phyloP scores from a whole-genome alignment of 345 rosid genomes.

The Psidium friedrichsthalianum region DNA sequence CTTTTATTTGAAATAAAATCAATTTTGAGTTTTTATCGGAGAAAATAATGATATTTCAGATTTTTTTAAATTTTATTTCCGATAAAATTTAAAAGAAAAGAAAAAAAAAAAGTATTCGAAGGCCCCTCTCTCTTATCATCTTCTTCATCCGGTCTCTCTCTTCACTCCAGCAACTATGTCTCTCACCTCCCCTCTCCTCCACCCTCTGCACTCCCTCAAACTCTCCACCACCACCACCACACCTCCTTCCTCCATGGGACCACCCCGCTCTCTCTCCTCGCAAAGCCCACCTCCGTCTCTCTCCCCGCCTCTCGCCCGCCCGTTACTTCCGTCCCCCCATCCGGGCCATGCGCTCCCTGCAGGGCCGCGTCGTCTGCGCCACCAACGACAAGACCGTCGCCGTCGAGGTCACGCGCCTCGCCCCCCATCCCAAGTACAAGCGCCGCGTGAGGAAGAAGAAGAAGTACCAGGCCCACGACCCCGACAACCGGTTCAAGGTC shows the following conservation, averaged over 20 bases:
- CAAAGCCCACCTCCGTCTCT: constrained; percentile 28
- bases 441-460: constrained; percentile 81
- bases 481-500: constrained; percentile 60
- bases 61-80: too few species aligned
- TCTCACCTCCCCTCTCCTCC: neutral
- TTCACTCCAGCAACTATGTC: neutral
- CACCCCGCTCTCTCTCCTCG: constrained; percentile 28
- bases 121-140: neutral
- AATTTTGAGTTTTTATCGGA: too few species aligned
- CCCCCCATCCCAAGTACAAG: constrained; percentile 81
- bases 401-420: constrained; percentile 66
- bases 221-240: constrained; percentile 31
- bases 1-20: too few species aligned
- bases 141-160: neutral
- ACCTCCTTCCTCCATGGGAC: constrained; percentile 43
- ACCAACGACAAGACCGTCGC: constrained; percentile 80
- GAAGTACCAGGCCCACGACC: constrained; percentile 95
- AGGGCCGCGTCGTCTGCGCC: constrained; percentile 77
- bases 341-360: constrained; percentile 64
- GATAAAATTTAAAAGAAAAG: neutral
- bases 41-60: too few species aligned
- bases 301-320: neutral
- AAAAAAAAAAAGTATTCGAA: neutral
- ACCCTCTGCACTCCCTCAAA: constrained; percentile 12
- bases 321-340: constrained; percentile 27